Base-by-base conservation (phyloP, 2,329 filamentous ascomycete genomes). In the Xylaria sp. region DNA sequence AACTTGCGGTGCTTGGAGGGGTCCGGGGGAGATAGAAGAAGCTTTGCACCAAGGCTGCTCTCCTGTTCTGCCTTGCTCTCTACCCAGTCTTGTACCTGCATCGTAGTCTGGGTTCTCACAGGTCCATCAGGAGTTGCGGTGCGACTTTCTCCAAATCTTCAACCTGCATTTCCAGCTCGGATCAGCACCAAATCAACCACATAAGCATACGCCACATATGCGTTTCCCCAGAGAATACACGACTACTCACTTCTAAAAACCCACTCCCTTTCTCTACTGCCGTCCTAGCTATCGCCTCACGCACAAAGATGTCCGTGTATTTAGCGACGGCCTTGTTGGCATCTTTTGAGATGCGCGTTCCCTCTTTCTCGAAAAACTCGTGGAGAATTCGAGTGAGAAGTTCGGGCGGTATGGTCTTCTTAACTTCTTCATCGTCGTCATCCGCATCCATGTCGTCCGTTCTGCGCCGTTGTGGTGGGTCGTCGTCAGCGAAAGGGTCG, bases 291-390 rank as follows among this genome's bases (percentile, higher is more conserved):
- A 98, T 87, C 1, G 92, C 92, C 79, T 98, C 94, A 64, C 90
- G 84, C 54, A 97, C 90, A 77, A 97, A 98, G 0, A 94, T 86
- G 76, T 97, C 92, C 76, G 97, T 84, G 74, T 98, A 98, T 77
- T 90, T 92, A 13, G 87, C 90, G 60, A 93, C 85, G 1, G 93
- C 85, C 6, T 80, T 83, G 73, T 93, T 91, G 3, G 92, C 92
- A 71, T 93, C 90, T 69, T 86, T 88, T 7, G 88, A 88, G 66
- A 97, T 87, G 67, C 89, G 83, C 23, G 90, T 93, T 58, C 85
- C 83, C 49, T 90, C 85, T 62, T 84, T 83, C 68, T 89, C 82
- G 72, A 97, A 97, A 73, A 90, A 87, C 69, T 93, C 87, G 73
- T 96, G 89, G 33, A 97, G 80, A 3, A 97, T 79, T 35, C 87